These are phyloP conservation scores for Auriscalpium orientale DNA, from an alignment of 768 basidiomycete genomes.

Conservation along the genomic window DNA sequence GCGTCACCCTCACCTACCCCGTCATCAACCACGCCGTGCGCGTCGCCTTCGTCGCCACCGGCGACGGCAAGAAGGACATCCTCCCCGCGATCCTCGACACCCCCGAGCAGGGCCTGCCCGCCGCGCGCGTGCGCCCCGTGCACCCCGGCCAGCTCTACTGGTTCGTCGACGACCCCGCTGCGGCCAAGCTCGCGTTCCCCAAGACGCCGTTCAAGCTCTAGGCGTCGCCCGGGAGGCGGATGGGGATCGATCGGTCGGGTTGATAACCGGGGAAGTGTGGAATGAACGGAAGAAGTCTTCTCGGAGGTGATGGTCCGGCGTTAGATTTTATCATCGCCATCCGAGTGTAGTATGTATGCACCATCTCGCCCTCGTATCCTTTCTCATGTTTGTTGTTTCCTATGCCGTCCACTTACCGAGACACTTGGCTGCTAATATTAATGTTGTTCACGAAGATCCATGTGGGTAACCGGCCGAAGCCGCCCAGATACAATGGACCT, in stretches of 20 bases:
- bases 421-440: no score
- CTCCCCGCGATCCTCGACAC: slow-evolving; percentile 69
- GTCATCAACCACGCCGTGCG: slow-evolving; percentile 86
- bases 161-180: slow-evolving; percentile 89
- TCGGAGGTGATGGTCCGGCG: background rate
- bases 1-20: slow-evolving; percentile 89
- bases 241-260: background rate
- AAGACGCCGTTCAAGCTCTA: slow-evolving; percentile 53
- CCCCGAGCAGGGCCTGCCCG: slow-evolving; percentile 74
- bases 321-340: background rate
- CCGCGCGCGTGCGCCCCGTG: slow-evolving; percentile 71
- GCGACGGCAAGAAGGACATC: slow-evolving; percentile 73
- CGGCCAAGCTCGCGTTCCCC: slow-evolving; percentile 50
- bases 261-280: background rate
- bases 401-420: no score
- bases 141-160: slow-evolving; percentile 84
- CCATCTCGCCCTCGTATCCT: background rate
- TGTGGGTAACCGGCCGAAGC: no score
- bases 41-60: slow-evolving; percentile 84
- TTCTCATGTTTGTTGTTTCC: no score
- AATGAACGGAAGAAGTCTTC: background rate
- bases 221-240: background rate
- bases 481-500: no score
- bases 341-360: background rate
- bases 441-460: no score